phyloP scores from a whole-genome alignment of 192 early-diverging fungal genomes.

The Phlyctochytrium arcticum region DNA sequence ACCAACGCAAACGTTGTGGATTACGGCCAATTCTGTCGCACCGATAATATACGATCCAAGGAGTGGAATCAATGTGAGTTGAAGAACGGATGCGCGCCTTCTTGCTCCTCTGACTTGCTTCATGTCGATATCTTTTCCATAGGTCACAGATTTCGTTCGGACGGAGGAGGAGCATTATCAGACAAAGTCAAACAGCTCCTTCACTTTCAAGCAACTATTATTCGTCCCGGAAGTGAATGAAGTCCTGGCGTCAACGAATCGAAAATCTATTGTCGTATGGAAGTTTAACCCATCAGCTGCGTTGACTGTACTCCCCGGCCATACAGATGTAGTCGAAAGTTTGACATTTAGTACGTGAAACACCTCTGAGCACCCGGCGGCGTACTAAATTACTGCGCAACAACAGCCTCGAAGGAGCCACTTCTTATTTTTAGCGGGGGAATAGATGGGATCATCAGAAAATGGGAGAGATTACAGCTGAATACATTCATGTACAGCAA shows the following conservation, averaged over 20 bases:
- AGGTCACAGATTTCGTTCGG: conserved; percentile 58
- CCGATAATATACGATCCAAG: conserved; percentile 55
- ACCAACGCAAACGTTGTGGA: conserved; percentile 57
- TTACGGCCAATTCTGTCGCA: conserved; percentile 45
- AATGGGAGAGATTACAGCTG: conserved; percentile 59
- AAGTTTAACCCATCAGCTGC: conserved; percentile 49
- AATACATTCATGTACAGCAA: conserved; percentile 64
- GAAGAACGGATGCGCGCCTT: neutral
- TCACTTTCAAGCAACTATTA: conserved; percentile 43
- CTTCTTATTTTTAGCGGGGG: conserved; percentile 58
- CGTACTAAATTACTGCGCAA: too few relatives aligned
- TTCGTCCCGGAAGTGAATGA: conserved; percentile 51
- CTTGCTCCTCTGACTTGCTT: too few relatives aligned
- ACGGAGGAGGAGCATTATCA: conserved; percentile 33
- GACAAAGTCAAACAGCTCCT: conserved; percentile 20
- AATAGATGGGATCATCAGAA: conserved; percentile 48
- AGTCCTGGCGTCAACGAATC: conserved; percentile 46
- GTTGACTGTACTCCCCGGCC: conserved; percentile 46
- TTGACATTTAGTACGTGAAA: conserved; percentile 50
- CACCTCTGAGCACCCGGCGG: too few relatives aligned
- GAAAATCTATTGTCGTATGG: conserved; percentile 47
- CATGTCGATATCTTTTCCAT: neutral
- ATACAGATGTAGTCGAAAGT: conserved; percentile 52
- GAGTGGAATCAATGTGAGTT: conserved; percentile 52
- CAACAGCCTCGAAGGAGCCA: conserved; percentile 48